Evolutionary conservation across 441 rosid species (phyloP).

Genomic region (Biscutella laevigata): DNA sequence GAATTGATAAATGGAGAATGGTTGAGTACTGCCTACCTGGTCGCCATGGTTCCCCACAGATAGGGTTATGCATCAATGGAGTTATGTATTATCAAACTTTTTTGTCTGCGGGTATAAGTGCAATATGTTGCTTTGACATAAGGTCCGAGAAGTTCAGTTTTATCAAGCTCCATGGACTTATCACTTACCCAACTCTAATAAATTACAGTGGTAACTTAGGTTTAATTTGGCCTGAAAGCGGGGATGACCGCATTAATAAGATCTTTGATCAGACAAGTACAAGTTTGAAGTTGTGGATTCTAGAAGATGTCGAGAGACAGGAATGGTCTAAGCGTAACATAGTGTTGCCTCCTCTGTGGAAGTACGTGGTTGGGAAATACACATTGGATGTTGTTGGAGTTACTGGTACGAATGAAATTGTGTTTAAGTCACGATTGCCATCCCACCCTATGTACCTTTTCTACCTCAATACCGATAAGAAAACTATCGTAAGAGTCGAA

Average conservation of each 20-base stretch:
- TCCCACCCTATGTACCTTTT: neutral
- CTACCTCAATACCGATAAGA: neutral
- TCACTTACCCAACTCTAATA: neutral
- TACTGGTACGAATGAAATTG: neutral
- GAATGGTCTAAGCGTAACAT: neutral
- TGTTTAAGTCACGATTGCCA: too few species aligned
- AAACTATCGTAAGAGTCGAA: neutral
- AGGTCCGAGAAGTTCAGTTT: neutral
- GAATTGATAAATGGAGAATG: neutral
- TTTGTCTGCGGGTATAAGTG: neutral
- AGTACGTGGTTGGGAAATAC: neutral
- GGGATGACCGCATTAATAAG: neutral
- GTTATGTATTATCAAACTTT: neutral
- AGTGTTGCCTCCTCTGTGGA: neutral
- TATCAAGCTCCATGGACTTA: neutral
- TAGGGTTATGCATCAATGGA: neutral
- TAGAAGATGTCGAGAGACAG: neutral
- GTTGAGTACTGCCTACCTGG: neutral
- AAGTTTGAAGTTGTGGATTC: neutral
- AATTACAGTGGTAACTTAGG: neutral
- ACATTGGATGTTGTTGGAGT: neutral
- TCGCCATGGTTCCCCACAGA: neutral
- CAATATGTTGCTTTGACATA: neutral
- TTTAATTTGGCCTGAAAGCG: neutral
- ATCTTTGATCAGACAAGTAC: neutral